A percentile compares a stretch with the other conserved stretches of the same genome.
These are phyloP conservation scores for Verticillium nubilum DNA, from an alignment of 2,329 filamentous ascomycete genomes.

Conservation along the genomic window DNA sequence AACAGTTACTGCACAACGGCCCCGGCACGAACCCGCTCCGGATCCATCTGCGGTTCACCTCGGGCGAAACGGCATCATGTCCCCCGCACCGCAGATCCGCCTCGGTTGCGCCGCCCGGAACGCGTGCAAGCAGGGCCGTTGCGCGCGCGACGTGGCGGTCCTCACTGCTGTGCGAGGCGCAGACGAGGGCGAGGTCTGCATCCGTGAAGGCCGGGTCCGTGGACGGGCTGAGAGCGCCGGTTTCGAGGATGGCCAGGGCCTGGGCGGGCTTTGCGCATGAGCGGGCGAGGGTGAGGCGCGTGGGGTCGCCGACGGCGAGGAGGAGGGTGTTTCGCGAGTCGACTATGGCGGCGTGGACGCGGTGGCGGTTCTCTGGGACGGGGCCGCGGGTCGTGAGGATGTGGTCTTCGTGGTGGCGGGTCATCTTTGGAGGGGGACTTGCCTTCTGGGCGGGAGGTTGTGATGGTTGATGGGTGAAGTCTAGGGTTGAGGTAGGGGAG, in stretches of 20 bases:
- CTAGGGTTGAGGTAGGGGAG: too few relatives aligned
- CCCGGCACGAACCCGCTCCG: slow-evolving; percentile 29
- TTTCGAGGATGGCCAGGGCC: slow-evolving; percentile 36
- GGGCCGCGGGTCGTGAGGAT: slow-evolving; percentile 31
- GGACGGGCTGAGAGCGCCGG: slow-evolving; percentile 28
- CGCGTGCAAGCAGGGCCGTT: slow-evolving; percentile 28
- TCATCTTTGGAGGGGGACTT: neutral
- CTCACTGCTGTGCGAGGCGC: slow-evolving; percentile 41
- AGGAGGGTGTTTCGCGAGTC: slow-evolving; percentile 31
- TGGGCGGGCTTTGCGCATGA: slow-evolving; percentile 42
- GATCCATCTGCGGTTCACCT: slow-evolving; percentile 32
- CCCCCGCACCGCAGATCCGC: slow-evolving; percentile 35
- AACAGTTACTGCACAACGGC: slow-evolving; percentile 37
- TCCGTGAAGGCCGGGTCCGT: slow-evolving; percentile 22
- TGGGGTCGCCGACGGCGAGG: slow-evolving; percentile 32
- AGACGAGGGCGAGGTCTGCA: slow-evolving; percentile 38
- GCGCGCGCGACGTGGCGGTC: slow-evolving; percentile 31
- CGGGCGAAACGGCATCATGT: slow-evolving; percentile 27
- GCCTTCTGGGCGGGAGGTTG: neutral
- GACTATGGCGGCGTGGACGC: slow-evolving; percentile 34
- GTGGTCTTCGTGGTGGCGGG: slow-evolving; percentile 16
- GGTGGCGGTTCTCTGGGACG: slow-evolving; percentile 36
- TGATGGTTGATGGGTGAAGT: too few relatives aligned
- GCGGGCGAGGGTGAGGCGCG: slow-evolving; percentile 33
- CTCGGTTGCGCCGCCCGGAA: slow-evolving; percentile 21